phyloP scores from a whole-genome alignment of 2,329 filamentous ascomycete genomes.

The Epichloe gansuensis region DNA sequence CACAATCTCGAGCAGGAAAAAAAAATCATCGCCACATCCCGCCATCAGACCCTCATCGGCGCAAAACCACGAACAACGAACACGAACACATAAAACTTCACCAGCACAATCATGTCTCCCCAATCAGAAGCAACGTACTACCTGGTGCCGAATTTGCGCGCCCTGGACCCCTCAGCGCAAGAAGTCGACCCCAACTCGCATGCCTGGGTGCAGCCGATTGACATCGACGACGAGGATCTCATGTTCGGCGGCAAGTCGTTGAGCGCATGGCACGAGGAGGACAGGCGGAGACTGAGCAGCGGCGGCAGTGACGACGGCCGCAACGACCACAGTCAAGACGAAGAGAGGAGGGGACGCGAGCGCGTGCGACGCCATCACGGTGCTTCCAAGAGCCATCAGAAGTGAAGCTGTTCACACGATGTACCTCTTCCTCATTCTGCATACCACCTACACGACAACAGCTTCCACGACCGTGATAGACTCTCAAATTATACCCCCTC shows the following conservation, averaged over 20 bases:
- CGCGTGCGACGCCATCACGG: slow-evolving; percentile 16
- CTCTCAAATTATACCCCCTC: too few relatives aligned
- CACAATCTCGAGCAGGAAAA: background rate
- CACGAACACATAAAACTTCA: background rate
- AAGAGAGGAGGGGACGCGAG: slow-evolving; percentile 8
- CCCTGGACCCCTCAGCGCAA: slow-evolving; percentile 19
- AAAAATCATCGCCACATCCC: background rate
- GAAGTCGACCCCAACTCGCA: slow-evolving; percentile 22
- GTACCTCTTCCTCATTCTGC: too few relatives aligned
- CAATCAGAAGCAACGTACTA: slow-evolving; percentile 15
- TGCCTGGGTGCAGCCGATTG: slow-evolving; percentile 39
- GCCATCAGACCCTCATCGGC: background rate
- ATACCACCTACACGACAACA: too few relatives aligned
- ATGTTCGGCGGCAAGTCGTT: slow-evolving; percentile 48
- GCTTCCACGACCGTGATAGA: too few relatives aligned
- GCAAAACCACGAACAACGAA: background rate
- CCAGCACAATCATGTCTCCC: slow-evolving; percentile 7
- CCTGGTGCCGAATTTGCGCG: slow-evolving; percentile 20
- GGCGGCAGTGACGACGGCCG: slow-evolving; percentile 20
- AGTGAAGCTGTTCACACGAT: background rate
- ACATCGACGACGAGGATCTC: slow-evolving; percentile 48
- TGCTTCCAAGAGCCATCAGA: background rate
- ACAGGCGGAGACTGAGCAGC: slow-evolving; percentile 22
- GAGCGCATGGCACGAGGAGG: slow-evolving; percentile 47
- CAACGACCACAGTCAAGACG: slow-evolving; percentile 21